Conservation (phyloP, 192 early-diverging fungal species). For the Borealophlyctis nickersoniae region DNA sequence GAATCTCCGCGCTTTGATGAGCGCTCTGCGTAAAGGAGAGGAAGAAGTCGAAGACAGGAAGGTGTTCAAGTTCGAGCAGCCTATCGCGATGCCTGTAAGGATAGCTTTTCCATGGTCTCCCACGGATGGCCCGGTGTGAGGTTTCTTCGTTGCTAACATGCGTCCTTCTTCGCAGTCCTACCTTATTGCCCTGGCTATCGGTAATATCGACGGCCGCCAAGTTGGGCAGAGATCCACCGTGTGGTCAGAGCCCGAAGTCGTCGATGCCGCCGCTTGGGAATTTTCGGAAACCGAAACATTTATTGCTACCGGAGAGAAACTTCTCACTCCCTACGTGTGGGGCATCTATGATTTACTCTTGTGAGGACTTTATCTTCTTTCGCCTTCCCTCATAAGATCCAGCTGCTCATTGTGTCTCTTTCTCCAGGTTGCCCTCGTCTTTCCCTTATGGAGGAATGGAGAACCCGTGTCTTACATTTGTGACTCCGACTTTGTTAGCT, state of each 20-base stretch:
- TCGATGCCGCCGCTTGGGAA: slow-evolving; percentile 91
- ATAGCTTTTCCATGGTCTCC: slow-evolving; percentile 3
- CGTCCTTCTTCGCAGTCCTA: slow-evolving; percentile 74
- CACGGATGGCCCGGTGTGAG: too few species aligned
- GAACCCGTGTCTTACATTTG: slow-evolving; percentile 98
- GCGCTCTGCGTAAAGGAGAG: slow-evolving; percentile 71
- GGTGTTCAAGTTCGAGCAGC: slow-evolving; percentile 81
- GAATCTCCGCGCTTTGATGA: slow-evolving; percentile 88
- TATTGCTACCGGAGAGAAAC: slow-evolving; percentile 51
- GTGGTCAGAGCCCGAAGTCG: slow-evolving; percentile 92
- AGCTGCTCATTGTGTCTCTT: slow-evolving; percentile 1
- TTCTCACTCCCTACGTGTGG: slow-evolving; percentile 92
- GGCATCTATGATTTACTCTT: slow-evolving; percentile 92
- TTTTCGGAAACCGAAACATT: slow-evolving; percentile 69
- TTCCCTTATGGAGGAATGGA: slow-evolving; percentile 95
- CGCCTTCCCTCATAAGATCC: slow-evolving; percentile 13
- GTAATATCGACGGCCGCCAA: slow-evolving; percentile 74
- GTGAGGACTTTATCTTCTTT: slow-evolving; percentile 14
- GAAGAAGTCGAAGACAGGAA: slow-evolving; percentile 39
- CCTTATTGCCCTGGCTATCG: slow-evolving; percentile 90
- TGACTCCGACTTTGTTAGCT: slow-evolving; percentile 93
- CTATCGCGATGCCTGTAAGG: slow-evolving; percentile 73
- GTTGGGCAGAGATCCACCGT: slow-evolving; percentile 92
- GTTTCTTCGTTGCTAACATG: too few species aligned
- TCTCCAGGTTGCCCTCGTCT: slow-evolving; percentile 66